These are phyloP conservation scores for Solanum medicagineum DNA, from an alignment of 257 asterid genomes.

Conservation along the genomic window DNA sequence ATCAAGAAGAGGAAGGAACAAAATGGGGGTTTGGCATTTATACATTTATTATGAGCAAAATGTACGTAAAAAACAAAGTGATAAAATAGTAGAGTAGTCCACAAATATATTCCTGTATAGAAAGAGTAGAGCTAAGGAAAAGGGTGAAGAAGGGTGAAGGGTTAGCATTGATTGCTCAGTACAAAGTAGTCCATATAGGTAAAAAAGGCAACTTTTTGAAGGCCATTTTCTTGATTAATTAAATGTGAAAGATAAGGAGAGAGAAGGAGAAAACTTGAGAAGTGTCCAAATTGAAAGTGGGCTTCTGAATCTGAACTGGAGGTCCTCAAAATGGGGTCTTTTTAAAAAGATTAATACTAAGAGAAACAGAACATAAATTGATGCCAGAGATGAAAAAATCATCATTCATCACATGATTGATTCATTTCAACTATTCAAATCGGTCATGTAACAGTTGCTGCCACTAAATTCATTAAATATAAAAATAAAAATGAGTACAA, in stretches of 20 bases:
- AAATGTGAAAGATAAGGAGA: neutral
- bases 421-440: slow-evolving; percentile 1
- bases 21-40: slow-evolving; percentile 2
- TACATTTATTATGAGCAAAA: neutral
- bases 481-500: neutral
- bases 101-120: neutral
- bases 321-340: slow-evolving; percentile 17
- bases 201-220: slow-evolving; percentile 20
- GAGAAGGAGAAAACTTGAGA: slow-evolving; percentile 1
- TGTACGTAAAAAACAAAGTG: slow-evolving; percentile 1
- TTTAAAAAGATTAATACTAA: neutral
- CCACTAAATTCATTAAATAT: neutral
- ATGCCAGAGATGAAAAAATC: slow-evolving; percentile 12
- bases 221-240: slow-evolving; percentile 7
- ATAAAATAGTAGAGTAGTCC: neutral
- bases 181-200: slow-evolving; percentile 21
- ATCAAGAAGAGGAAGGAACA: slow-evolving; percentile 5
- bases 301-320: slow-evolving; percentile 29
- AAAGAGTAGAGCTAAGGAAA: slow-evolving; percentile 22
- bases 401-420: slow-evolving; percentile 25
- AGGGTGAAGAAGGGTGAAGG: slow-evolving; percentile 16
- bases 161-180: slow-evolving; percentile 33
- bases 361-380: slow-evolving; percentile 1
- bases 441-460: neutral
- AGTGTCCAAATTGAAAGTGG: slow-evolving; percentile 21